Evolutionary conservation across 495 filamentous ascomycete species (phyloP), one percentile per base, ranked within the genome.

Genomic region (Monascus purpureus): DNA sequence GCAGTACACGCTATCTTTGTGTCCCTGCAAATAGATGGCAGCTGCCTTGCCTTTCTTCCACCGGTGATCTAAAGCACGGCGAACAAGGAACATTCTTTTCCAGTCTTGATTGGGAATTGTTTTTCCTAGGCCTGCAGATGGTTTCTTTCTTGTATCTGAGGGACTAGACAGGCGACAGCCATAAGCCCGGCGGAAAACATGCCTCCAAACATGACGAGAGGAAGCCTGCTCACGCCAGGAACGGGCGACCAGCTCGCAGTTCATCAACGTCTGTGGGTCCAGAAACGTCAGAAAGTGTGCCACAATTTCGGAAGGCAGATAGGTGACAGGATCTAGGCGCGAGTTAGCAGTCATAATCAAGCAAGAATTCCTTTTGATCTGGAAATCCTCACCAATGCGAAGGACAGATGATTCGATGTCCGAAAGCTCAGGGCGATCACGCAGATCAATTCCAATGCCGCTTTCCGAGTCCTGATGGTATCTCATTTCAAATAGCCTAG

Each of bases 1-100:
- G 52, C 90, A 96, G 56, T 97, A 97, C 15, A 97, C 87, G 40
- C 83, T 93, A 52, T 96, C 90, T 8, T 71, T 71, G 46, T 97
- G 90, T 1, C 92, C 90, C 46, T 88, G 80, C 12, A 96, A 63
- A 50, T 93, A 94, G 32, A 92, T 78, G 0, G 82, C 76, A 25
- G 74, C 77, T 15, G 82, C 80, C 32, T 75, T 70, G 37, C 82
- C 80, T 25, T 74, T 55, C 38, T 71, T 72, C 90, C 90, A 97
- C 29, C 79, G 74, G 29, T 67, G 59, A 33, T 86, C 76, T 17
- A 97, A 67, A 34, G 77, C 67, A 29, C 73, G 67, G 30, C 81
- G 76, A 24, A 78, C 78, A 39, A 72, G 58, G 52, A 82, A 92
- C 57, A 93, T 81, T 33, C 72, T 67, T 61, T 85, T 85, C 88